Conservation (phyloP, 73 alveolate species). For the Loxodes magnus region DNA sequence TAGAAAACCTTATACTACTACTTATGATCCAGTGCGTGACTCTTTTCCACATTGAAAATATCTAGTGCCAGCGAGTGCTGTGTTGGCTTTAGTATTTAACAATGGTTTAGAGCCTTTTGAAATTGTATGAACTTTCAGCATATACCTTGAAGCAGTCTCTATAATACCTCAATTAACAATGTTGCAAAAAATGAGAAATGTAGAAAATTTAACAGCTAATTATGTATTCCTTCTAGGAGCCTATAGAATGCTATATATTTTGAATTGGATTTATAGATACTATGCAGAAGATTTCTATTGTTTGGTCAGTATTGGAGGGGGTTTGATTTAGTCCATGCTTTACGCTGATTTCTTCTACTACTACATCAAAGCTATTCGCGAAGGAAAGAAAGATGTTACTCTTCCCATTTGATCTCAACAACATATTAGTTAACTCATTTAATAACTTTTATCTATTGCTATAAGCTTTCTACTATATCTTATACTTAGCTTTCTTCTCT, state of each 20-base stretch:
- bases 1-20: slow-evolving; percentile 57
- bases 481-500: too few species aligned
- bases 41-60: slow-evolving; percentile 67
- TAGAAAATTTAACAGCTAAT: slow-evolving; percentile 79
- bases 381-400: neutral
- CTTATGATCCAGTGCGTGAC: slow-evolving; percentile 71
- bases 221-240: slow-evolving; percentile 83
- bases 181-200: slow-evolving; percentile 59
- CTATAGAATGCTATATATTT: slow-evolving; percentile 73
- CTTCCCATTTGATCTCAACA: slow-evolving; percentile 14
- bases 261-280: slow-evolving; percentile 56
- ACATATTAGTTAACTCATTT: too few species aligned
- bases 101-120: slow-evolving; percentile 58
- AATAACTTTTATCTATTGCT: too few species aligned
- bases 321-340: slow-evolving; percentile 64
- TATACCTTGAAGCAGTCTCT: slow-evolving; percentile 89
- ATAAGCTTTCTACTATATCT: too few species aligned
- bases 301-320: slow-evolving; percentile 73
- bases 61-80: slow-evolving; percentile 65
- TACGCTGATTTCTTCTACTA: slow-evolving; percentile 87
- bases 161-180: slow-evolving; percentile 83
- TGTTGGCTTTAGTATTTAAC: slow-evolving; percentile 58
- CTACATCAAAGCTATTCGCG: slow-evolving; percentile 33
- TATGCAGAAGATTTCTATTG: slow-evolving; percentile 32
- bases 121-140: slow-evolving; percentile 68